Conservation (phyloP, 2,329 filamentous ascomycete genomes). For the Epichloe gansuensis region DNA sequence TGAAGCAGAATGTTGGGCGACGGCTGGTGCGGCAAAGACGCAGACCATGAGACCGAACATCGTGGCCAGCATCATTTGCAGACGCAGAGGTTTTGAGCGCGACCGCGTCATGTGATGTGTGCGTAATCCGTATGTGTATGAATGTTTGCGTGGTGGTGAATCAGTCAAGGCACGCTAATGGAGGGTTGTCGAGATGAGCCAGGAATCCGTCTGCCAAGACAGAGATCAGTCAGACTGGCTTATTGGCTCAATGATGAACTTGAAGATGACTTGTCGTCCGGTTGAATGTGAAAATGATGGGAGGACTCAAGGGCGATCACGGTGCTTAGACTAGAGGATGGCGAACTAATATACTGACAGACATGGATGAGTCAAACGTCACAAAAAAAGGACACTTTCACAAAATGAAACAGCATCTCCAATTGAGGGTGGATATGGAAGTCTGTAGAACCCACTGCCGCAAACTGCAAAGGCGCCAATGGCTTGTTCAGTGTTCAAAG, state of each 20-base stretch:
- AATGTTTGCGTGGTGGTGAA: background rate
- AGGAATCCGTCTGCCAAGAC: too few relatives aligned
- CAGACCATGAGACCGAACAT: constrained; percentile 17
- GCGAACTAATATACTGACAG: background rate
- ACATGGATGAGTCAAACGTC: constrained; percentile 8
- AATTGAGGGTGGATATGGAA: background rate
- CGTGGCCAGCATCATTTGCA: constrained; percentile 11
- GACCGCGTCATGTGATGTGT: background rate
- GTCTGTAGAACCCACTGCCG: background rate
- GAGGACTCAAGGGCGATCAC: background rate
- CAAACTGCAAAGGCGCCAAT: background rate
- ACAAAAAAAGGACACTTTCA: constrained; percentile 9
- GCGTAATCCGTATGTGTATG: background rate
- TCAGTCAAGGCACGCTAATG: too few relatives aligned
- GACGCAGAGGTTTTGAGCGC: constrained; percentile 1
- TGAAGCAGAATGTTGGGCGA: constrained; percentile 16
- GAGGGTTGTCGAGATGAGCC: too few relatives aligned
- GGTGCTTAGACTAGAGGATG: background rate
- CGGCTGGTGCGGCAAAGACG: constrained; percentile 13
- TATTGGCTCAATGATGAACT: too few relatives aligned
- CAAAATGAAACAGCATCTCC: constrained; percentile 1
- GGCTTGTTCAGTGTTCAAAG: background rate
- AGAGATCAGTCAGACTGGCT: too few relatives aligned
- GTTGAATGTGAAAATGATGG: background rate
- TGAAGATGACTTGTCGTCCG: too few relatives aligned